Evolutionary conservation across 495 filamentous ascomycete species (phyloP), one percentile per base, ranked within the genome.

Genomic region (Viridothelium virens): DNA sequence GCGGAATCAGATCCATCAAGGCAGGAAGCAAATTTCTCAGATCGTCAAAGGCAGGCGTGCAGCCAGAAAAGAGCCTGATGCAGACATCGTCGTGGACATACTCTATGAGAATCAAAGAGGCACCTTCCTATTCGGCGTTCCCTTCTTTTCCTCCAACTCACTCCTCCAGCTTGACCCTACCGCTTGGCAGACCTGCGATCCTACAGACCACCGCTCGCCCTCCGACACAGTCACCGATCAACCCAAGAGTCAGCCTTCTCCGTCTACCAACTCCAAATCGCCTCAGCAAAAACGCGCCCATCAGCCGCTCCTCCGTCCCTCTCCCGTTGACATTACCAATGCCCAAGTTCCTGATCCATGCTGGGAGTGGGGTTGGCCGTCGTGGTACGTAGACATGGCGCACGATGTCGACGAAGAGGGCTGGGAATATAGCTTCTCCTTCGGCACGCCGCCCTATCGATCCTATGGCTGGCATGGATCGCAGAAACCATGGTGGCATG

Each of bases 351-450:
- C 95, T 0, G 95, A 97, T 74, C 95, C 95, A 2, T 90, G 87
- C 71, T 99, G 95, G 95, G 85, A 89, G 76, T 98, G 94, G 94
- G 88, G 84, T 3, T 99, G 94, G 95, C 85, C 88, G 66, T 87
- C 87, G 46, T 99, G 95, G 95, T 91, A 89, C 69, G 86, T 96
- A 33, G 92, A 99, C 72, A 91, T 91, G 82, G 87, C 90, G 7
- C 85, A 85, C n/a, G 86, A 90, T 68, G 85, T 91, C 10, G 95
- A 97, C 70, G 88, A 93, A 66, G 91, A 96, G 68, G 95, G 95
- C 2, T 99, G 95, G 95, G 84, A 92, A 71, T 99, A 99, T 72
- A 89, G 88, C 31, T 91, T 96, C 77, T 88, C 86, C 67, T 99
- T 97, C 71, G 78, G 77, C 14, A 59, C 53, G 31, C 53, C 53